Conservation (phyloP, 2,329 filamentous ascomycete genomes). For the Cladophialophora psammophila region DNA sequence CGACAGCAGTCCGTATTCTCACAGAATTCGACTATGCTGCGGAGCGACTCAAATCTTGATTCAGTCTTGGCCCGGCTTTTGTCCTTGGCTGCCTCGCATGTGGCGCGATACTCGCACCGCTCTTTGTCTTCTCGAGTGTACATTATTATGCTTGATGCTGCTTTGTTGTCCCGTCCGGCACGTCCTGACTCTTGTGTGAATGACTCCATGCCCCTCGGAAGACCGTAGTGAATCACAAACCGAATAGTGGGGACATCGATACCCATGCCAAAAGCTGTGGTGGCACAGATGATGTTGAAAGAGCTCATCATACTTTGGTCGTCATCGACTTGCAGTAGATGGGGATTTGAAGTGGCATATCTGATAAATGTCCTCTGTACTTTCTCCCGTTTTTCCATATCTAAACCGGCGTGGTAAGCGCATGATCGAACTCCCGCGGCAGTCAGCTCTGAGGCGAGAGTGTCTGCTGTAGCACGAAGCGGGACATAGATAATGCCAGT, state of each 20-base stretch:
- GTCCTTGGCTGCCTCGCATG: conserved; percentile 37
- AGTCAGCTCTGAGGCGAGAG: conserved; percentile 49
- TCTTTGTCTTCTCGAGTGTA: conserved; percentile 89
- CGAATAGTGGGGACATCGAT: conserved; percentile 96
- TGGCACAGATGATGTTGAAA: conserved; percentile 93
- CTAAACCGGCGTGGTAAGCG: conserved; percentile 67
- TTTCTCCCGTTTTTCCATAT: conserved; percentile 72
- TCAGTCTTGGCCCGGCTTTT: conserved; percentile 50
- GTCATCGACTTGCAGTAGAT: conserved; percentile 23
- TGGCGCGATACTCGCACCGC: conserved; percentile 49
- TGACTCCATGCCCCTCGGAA: conserved; percentile 92
- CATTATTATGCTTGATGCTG: conserved; percentile 85
- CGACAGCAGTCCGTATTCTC: conserved; percentile 77
- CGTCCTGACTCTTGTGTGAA: conserved; percentile 96
- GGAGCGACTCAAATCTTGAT: conserved; percentile 68
- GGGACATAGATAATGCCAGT: conserved; percentile 58
- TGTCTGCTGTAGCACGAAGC: conserved; percentile 50
- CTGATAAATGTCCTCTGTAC: conserved; percentile 49
- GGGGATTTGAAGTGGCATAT: conserved; percentile 37
- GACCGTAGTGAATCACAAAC: conserved; percentile 93
- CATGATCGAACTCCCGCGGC: conserved; percentile 50
- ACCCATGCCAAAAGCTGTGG: conserved; percentile 96
- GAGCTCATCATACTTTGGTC: conserved; percentile 52
- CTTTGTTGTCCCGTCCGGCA: conserved; percentile 87
- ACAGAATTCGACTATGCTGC: conserved; percentile 78